These are phyloP conservation scores for Blumeria graminis DNA, from an alignment of 2,329 filamentous ascomycete genomes.

Conservation along the genomic window DNA sequence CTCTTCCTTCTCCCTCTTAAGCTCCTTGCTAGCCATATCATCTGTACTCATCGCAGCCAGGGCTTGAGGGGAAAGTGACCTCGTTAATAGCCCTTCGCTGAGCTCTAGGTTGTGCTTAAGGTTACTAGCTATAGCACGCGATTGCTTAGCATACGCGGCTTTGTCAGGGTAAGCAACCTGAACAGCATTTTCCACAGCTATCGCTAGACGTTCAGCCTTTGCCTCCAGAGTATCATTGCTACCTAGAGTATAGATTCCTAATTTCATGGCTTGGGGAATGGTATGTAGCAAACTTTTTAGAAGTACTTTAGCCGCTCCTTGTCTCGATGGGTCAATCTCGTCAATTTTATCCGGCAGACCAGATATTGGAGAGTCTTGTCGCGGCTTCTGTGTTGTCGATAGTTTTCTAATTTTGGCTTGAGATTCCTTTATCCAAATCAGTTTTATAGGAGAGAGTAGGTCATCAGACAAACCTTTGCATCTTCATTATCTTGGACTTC, in stretches of 20 bases:
- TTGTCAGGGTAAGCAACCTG: slow-evolving; percentile 28
- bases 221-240: slow-evolving; percentile 37
- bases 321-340: slow-evolving; percentile 37
- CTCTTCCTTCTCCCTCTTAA: slow-evolving; percentile 52
- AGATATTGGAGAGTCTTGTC: slow-evolving; percentile 13
- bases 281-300: slow-evolving; percentile 43
- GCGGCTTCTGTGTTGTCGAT: slow-evolving; percentile 21
- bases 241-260: slow-evolving; percentile 35
- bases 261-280: slow-evolving; percentile 42
- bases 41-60: slow-evolving; percentile 74
- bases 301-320: slow-evolving; percentile 44
- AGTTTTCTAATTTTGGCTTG: slow-evolving; percentile 29
- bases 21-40: slow-evolving; percentile 78
- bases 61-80: slow-evolving; percentile 44
- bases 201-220: slow-evolving; percentile 43
- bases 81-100: slow-evolving; percentile 48
- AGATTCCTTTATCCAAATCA: slow-evolving; percentile 16
- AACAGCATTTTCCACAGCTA: slow-evolving; percentile 57
- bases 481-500: slow-evolving; percentile 27
- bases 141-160: slow-evolving; percentile 33
- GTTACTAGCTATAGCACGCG: slow-evolving; percentile 61
- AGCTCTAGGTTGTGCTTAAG: slow-evolving; percentile 71
- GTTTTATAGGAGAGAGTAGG: background rate
- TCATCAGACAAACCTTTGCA: slow-evolving; percentile 20
- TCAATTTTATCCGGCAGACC: slow-evolving; percentile 27